These are phyloP conservation scores for Hanseniaspora singularis DNA, from an alignment of 805 yeast species.

Conservation along the genomic window DNA sequence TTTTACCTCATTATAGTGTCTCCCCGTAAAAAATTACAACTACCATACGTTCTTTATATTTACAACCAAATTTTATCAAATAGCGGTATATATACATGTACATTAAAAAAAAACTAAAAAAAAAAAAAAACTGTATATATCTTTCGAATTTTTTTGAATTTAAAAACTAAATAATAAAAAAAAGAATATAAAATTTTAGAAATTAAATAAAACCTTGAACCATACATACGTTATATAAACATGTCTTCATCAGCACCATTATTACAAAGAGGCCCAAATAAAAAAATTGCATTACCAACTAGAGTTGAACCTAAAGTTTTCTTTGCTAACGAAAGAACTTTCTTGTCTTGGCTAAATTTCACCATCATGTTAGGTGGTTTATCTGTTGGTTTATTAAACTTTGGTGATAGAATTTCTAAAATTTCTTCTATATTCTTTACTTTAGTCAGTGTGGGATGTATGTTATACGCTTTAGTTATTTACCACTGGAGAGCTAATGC, in stretches of 20 bases:
- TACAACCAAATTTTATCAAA: no score
- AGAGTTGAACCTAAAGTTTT: slow-evolving; percentile 98
- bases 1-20: no score
- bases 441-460: slow-evolving; percentile 91
- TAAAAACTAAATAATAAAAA: no score
- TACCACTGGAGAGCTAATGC: slow-evolving; percentile 99
- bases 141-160: no score
- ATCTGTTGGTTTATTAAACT: slow-evolving; percentile 89
- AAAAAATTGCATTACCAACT: slow-evolving; percentile 94
- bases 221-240: no score
- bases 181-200: no score
- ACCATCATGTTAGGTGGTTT: slow-evolving; percentile 96
- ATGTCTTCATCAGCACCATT: slow-evolving; percentile 61
- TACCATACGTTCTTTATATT: no score
- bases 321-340: slow-evolving; percentile 97
- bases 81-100: no score
- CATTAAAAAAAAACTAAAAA: no score
- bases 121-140: no score
- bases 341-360: slow-evolving; percentile 94
- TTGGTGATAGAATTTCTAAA: slow-evolving; percentile 89
- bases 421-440: slow-evolving; percentile 91
- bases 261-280: slow-evolving; percentile 63
- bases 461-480: slow-evolving; percentile 88
- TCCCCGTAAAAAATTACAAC: no score
- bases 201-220: no score